These are phyloP conservation scores for Suhomyces faveliae DNA, from an alignment of 805 yeast genomes.

Conservation along the genomic window DNA sequence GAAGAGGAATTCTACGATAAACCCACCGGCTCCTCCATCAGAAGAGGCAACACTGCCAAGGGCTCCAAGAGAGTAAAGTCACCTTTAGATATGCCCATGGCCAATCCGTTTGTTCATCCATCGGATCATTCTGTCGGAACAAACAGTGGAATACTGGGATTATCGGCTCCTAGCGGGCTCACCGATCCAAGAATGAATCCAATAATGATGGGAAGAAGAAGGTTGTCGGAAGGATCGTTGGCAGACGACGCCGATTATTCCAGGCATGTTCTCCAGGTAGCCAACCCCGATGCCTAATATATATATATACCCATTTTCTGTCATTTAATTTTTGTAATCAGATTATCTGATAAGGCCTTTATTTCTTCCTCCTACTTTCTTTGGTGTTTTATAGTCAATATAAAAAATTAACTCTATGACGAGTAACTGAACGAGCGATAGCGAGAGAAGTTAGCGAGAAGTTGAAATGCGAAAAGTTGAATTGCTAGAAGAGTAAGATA, in stretches of 20 bases:
- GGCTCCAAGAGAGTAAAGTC: constrained; percentile 26
- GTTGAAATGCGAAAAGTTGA: no score
- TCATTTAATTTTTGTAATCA: not conserved
- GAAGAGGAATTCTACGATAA: constrained; percentile 36
- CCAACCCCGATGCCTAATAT: constrained; percentile 65
- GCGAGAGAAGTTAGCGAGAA: no score
- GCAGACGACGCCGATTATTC: constrained; percentile 85
- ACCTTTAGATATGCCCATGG: constrained; percentile 35
- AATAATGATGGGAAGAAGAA: constrained; percentile 75
- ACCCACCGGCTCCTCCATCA: constrained; percentile 25
- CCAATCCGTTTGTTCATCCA: constrained; percentile 64
- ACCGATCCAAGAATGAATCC: constrained; percentile 70
- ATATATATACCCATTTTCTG: not conserved
- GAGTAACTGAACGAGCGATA: no score
- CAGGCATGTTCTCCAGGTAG: constrained; percentile 78
- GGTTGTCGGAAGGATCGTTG: constrained; percentile 81
- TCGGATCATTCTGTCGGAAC: constrained; percentile 43
- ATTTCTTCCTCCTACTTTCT: not conserved
- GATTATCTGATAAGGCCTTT: not conserved
- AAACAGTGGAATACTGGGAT: constrained; percentile 4
- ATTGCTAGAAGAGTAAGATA: no score
- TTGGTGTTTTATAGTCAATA: not conserved
- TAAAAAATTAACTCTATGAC: no score
- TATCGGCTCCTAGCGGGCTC: constrained; percentile 13
- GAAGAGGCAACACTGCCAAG: constrained; percentile 39